Percentiles rank a stretch among this genome's conserved stretches.
phyloP scores from a whole-genome alignment of 495 filamentous ascomycete species.

The Hyaloscypha bicolor region DNA sequence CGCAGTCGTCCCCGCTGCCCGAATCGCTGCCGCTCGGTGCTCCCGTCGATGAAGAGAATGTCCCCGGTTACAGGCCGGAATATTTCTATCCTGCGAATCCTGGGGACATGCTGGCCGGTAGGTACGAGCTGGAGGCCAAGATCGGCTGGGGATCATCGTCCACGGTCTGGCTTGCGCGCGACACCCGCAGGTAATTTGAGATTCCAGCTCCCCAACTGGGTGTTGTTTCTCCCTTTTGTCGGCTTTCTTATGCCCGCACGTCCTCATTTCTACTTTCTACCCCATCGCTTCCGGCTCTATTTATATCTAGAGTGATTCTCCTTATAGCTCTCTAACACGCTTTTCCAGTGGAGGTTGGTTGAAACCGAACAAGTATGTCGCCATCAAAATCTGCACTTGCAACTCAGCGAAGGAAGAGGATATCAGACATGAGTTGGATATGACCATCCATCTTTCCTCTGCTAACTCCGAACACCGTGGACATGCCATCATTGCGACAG shows the following conservation, averaged over 20 bases:
- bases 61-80: constrained; percentile 38
- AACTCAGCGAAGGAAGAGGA: constrained; percentile 33
- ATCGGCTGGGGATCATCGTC: constrained; percentile 46
- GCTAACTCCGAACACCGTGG: constrained; percentile 41
- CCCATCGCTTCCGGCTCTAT: too few relatives aligned
- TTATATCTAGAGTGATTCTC: constrained; percentile 13
- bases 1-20: neutral
- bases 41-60: constrained; percentile 31
- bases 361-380: constrained; percentile 17
- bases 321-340: too few relatives aligned
- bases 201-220: constrained; percentile 24
- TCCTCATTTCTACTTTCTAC: too few relatives aligned
- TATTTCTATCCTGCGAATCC: constrained; percentile 47
- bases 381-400: constrained; percentile 37
- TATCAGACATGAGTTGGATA: constrained; percentile 42
- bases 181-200: constrained; percentile 32
- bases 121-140: constrained; percentile 44
- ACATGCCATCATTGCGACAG: constrained; percentile 34
- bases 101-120: constrained; percentile 41
- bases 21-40: constrained; percentile 1
- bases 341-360: too few relatives aligned
- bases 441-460: constrained; percentile 40
- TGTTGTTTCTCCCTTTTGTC: neutral
- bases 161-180: constrained; percentile 45
- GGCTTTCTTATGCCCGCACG: too few relatives aligned